Base-by-base conservation (phyloP, 1,139 yeast genomes). In the Magnusiomyces suaveolens region DNA sequence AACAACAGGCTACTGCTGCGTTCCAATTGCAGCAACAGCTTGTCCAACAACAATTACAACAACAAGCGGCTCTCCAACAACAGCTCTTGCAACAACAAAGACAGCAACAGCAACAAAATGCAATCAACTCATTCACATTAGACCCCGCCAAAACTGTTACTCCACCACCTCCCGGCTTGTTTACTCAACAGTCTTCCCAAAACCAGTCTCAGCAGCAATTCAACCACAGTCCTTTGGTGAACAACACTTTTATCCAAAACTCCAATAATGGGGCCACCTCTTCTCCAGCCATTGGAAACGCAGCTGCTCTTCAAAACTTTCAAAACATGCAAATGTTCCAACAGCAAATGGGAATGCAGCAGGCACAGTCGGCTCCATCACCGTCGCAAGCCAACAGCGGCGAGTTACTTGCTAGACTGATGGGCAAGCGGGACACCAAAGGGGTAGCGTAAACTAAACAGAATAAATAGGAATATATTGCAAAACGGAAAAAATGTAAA, bases 161-260 rank as follows among this genome's bases (percentile, higher is more conserved):
- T 2, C 50, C 50, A n/a, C 50, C 50, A 18, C 50, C 50, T 10
- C 50, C 50, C 14, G 50, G 50, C 3, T 47, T 47, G 41, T 44
- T 24, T 33, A 43, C 39, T 26, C 47, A 43, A 43, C 20, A 14
- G 12, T 12, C 6, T 8, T 12, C 36, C 36, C 36, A 29, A 29
- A 29, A 38, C 41, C 20, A n/a, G 16, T 38, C 18, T n/a, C 41
- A n/a, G 3, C 41, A n/a, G 18, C n/a, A n/a, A n/a, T n/a, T n/a
- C n/a, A n/a, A n/a, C n/a, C n/a, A 16, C n/a, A 43, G 29, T 43
- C 32, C 32, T 24, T 16, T 24, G 20, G 24, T 23, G 6, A 3
- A 29, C 8, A 24, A 24, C 32, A 43, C 12, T 14, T 43, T 43
- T 43, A n/a, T 38, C 20, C 43, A 38, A 38, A 43, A 43, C 32